Conservation (phyloP, 2,329 filamentous ascomycete genomes). For the Colletotrichum filicis region DNA sequence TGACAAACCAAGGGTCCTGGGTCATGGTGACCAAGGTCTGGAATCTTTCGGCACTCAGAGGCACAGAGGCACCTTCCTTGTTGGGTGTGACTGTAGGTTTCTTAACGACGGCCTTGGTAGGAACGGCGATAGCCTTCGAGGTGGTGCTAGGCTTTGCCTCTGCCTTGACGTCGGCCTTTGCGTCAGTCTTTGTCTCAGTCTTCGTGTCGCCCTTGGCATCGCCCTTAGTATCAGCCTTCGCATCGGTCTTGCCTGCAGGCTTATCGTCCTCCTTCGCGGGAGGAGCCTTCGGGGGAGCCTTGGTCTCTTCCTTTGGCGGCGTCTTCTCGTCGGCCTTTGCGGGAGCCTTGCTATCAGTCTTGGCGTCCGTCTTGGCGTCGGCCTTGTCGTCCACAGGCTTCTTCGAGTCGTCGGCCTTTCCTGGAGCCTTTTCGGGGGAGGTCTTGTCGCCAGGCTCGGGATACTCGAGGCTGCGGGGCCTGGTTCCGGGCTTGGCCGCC, state of each 20-base stretch:
- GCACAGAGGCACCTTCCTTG: slow-evolving; percentile 77
- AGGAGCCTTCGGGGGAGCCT: slow-evolving; percentile 23
- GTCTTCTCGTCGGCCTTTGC: slow-evolving; percentile 45
- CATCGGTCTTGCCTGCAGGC: slow-evolving; percentile 45
- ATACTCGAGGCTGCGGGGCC: slow-evolving; percentile 74
- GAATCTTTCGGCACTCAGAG: slow-evolving; percentile 86
- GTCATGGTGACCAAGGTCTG: slow-evolving; percentile 86
- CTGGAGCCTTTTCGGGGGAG: slow-evolving; percentile 45
- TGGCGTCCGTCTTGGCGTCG: slow-evolving; percentile 33
- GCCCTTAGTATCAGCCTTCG: slow-evolving; percentile 45
- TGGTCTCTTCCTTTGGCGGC: slow-evolving; percentile 37
- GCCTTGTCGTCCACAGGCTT: slow-evolving; percentile 36
- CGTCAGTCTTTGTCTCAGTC: slow-evolving; percentile 39
- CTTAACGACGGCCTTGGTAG: slow-evolving; percentile 52
- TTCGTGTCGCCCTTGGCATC: slow-evolving; percentile 35
- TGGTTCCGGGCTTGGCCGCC: slow-evolving; percentile 81
- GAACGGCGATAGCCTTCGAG: slow-evolving; percentile 38
- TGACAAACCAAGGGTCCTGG: slow-evolving; percentile 96
- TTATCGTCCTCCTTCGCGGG: slow-evolving; percentile 22
- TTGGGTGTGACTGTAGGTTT: slow-evolving; percentile 74
- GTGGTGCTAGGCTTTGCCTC: slow-evolving; percentile 37
- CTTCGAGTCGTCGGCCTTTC: slow-evolving; percentile 41
- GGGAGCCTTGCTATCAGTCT: slow-evolving; percentile 38
- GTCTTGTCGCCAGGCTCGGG: slow-evolving; percentile 76
- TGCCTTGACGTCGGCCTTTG: slow-evolving; percentile 39